phyloP scores from a whole-genome alignment of 129 eudicot genomes.

The Chrysanthemum makinoi region DNA sequence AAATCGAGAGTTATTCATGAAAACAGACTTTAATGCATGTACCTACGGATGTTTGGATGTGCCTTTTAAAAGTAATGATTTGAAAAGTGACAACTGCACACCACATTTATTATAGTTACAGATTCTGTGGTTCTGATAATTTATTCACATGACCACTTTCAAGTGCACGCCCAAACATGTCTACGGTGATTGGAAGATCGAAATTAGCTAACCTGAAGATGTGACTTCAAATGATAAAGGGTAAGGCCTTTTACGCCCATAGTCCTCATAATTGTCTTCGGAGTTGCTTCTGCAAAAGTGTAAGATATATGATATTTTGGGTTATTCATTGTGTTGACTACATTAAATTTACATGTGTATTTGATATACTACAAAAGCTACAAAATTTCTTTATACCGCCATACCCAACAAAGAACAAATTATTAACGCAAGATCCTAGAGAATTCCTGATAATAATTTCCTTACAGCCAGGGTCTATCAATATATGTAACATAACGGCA shows the following conservation, averaged over 20 bases:
- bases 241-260: conserved; percentile 94
- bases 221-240: conserved; percentile 83
- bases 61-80: no score
- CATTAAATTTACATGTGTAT: conserved; percentile 12
- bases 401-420: no score
- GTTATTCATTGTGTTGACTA: neutral
- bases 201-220: conserved; percentile 67
- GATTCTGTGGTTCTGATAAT: no score
- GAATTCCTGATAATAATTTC: neutral
- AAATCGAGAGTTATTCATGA: neutral
- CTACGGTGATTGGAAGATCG: neutral
- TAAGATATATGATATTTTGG: neutral
- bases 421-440: no score
- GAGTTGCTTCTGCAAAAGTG: conserved; percentile 73
- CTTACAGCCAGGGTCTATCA: neutral
- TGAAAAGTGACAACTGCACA: neutral
- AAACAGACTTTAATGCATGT: neutral
- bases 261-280: conserved; percentile 79
- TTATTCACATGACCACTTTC: neutral
- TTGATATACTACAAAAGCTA: neutral
- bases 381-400: conserved; percentile 15
- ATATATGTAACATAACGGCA: neutral
- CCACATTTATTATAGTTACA: neutral
- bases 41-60: no score
- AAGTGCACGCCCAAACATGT: neutral